Evolutionary conservation across 139 green algal species (phyloP), one percentile per base, ranked within the genome.

Genomic region (Chlamydomonas asymmetrica): DNA sequence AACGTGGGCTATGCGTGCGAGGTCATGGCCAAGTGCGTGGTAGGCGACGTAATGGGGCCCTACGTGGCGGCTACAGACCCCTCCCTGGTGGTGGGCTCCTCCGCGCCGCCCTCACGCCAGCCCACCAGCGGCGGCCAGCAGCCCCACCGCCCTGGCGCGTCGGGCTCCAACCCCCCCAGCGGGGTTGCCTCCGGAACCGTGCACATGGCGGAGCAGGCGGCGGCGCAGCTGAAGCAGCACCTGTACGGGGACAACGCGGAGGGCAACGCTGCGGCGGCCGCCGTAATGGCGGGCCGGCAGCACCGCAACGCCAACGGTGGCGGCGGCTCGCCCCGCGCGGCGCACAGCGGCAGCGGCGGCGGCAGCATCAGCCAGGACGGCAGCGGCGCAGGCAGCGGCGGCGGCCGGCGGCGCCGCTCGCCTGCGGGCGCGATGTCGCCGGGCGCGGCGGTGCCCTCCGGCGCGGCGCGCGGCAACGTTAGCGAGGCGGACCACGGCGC

Each of bases 1-100:
- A 78, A 73, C 13, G 73, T 90, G 31, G 37, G 37, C 43, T 68
- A 74, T 34, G 82, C 82, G 27, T 72, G 69, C n/a, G 37, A 64
- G 4, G 73, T 80, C 0, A 57, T 87, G 37, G 67, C 81, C 18
- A 60, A 84, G 66, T 71, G 62, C 40, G 61, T 72, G 56, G 16
- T 38, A 25, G 54, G 45, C 18, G 45, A 16, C 13, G 45, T 52
- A 16, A 10, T 52, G 13, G 13, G 45, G 45, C 45, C 45, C 13
- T 16, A 52, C 45, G 45, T 52, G 13, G 45, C 18, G 13, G 13
- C 45, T 52, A 16, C 45, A 52, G 45, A 16, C n/a, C n/a, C n/a
- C n/a, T 52, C 45, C 45, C 45, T 16, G 7, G 70, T 48, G 29
- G 4, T 40, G n/a, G 22, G 45, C 22, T 16, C 35, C 22, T 61